Conservation (phyloP, 805 yeast genomes). For the Kodamaea laetipori region DNA sequence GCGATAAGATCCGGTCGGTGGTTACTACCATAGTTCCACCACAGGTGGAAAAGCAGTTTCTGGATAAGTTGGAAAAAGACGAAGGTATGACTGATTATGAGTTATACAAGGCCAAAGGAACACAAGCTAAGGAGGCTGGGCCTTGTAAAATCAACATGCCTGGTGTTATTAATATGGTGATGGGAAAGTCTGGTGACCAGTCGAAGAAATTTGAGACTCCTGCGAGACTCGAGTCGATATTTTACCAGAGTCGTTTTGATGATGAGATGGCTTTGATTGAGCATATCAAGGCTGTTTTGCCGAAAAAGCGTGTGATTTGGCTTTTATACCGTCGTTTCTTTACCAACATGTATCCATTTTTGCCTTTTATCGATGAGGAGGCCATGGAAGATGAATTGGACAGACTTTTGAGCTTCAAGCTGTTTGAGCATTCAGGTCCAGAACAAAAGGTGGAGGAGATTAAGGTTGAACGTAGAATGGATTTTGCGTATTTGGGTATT, state of each 20-base stretch:
- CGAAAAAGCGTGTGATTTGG: constrained; percentile 29
- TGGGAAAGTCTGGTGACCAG: no score
- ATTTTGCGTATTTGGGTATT: constrained; percentile 23
- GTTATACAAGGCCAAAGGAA: constrained; percentile 5
- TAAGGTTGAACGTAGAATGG: constrained; percentile 18
- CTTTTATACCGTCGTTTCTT: constrained; percentile 28
- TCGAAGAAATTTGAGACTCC: constrained; percentile 10
- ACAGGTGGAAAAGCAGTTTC: constrained; percentile 12
- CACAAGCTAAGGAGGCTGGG: background rate
- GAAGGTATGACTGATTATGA: constrained; percentile 13
- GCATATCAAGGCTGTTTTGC: constrained; percentile 24
- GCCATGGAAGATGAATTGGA: constrained; percentile 23
- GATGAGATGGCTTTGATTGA: constrained; percentile 22
- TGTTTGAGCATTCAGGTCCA: constrained; percentile 4
- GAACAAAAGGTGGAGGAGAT: constrained; percentile 17
- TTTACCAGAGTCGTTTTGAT: constrained; percentile 21
- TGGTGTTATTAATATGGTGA: background rate
- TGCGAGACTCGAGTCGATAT: constrained; percentile 19
- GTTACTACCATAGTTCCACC: constrained; percentile 7
- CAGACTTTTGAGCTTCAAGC: constrained; percentile 22
- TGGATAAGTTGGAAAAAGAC: constrained; percentile 13
- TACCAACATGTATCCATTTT: constrained; percentile 25
- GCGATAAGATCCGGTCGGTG: background rate
- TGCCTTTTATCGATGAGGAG: constrained; percentile 32
- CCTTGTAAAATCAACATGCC: background rate